A percentile compares a stretch with the other conserved stretches of the same genome.
phyloP scores from a whole-genome alignment of 306 rosid species.

The Sechiopsis laciniata region DNA sequence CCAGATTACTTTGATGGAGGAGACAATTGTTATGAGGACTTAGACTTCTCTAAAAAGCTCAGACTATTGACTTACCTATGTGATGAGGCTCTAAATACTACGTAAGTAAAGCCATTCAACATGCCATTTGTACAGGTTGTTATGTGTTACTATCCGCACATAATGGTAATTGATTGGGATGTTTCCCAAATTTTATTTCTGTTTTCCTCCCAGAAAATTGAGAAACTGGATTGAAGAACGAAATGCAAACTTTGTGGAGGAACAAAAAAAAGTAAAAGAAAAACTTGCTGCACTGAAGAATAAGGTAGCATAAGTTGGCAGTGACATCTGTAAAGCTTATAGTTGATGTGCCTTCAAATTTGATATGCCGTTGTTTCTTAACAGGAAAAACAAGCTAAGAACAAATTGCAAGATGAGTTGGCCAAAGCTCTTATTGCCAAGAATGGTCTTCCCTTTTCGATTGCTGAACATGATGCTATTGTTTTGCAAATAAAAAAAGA shows the following conservation, averaged over 20 bases:
- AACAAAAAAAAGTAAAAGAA: conserved; percentile 33
- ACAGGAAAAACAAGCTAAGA: conserved; percentile 36
- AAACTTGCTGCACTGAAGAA: conserved; percentile 33
- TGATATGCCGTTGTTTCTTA: neutral
- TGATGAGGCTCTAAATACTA: conserved; percentile 47
- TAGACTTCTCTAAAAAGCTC: conserved; percentile 39
- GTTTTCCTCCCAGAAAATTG: conserved; percentile 31
- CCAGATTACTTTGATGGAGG: conserved; percentile 28
- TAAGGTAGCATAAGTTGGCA: conserved; percentile 31
- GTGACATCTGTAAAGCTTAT: neutral
- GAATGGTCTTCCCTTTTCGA: conserved; percentile 28
- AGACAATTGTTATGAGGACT: conserved; percentile 29
- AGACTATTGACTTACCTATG: conserved; percentile 41
- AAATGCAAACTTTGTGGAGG: conserved; percentile 26
- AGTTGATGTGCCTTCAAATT: neutral
- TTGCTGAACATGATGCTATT: conserved; percentile 33
- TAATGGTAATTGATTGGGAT: neutral
- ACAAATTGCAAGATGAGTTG: conserved; percentile 42
- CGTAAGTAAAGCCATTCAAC: conserved; percentile 31
- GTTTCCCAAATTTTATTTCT: neutral
- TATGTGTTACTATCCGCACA: too few species aligned
- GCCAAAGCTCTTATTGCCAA: conserved; percentile 34
- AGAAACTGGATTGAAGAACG: conserved; percentile 45
- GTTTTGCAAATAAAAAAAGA: conserved; percentile 40
- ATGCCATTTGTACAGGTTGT: neutral